Conservation (phyloP, 805 yeast genomes). For the Pichia sporocuriosa region DNA sequence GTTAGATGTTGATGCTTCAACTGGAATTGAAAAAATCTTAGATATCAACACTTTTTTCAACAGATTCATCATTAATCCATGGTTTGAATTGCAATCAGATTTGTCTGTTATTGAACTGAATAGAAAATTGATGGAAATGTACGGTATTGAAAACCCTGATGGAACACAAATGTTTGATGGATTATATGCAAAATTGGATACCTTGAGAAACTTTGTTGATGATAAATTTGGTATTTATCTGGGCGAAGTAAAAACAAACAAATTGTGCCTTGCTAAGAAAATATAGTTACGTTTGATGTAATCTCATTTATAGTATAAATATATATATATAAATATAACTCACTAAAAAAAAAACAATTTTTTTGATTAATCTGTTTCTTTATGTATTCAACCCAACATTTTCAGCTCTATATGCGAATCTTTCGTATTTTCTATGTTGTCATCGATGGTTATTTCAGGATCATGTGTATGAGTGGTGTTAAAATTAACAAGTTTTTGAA, state of each 20-base stretch:
- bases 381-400: slow-evolving; percentile 33
- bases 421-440: slow-evolving; percentile 14
- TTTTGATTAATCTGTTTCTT: no score
- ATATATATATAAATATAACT: background rate
- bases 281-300: background rate
- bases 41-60: slow-evolving; percentile 1
- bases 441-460: background rate
- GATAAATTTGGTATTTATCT: background rate
- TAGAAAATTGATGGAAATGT: slow-evolving; percentile 17
- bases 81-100: slow-evolving; percentile 13
- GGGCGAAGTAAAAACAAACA: slow-evolving; percentile 9
- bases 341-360: no score
- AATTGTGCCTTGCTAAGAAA: slow-evolving; percentile 14
- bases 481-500: slow-evolving; percentile 39
- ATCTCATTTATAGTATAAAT: background rate
- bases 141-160: slow-evolving; percentile 11
- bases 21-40: slow-evolving; percentile 34
- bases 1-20: slow-evolving; percentile 47
- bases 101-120: slow-evolving; percentile 14
- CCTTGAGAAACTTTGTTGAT: background rate
- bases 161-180: slow-evolving; percentile 13
- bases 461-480: slow-evolving; percentile 9
- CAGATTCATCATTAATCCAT: slow-evolving; percentile 7
- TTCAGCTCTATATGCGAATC: slow-evolving; percentile 45
- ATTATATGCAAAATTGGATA: slow-evolving; percentile 1